Conservation (phyloP, 1,284 basidiomycete species). For the Ustilago crameri region DNA sequence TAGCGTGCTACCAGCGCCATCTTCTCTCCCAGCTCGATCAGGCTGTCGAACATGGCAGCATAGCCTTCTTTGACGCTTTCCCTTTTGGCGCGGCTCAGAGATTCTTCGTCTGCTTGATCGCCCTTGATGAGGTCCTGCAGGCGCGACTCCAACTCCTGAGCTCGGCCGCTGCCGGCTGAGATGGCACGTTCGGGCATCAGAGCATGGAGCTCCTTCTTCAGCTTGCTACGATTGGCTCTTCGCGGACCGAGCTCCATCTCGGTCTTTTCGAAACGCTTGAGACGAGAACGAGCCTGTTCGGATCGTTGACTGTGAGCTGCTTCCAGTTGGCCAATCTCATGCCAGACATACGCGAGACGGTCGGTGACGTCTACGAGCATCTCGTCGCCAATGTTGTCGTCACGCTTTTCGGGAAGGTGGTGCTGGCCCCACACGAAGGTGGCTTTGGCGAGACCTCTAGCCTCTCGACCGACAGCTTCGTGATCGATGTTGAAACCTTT, state of each 20-base stretch:
- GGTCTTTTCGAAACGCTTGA: constrained; percentile 53
- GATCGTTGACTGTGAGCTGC: constrained; percentile 49
- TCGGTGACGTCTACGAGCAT: constrained; percentile 55
- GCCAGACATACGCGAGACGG: constrained; percentile 57
- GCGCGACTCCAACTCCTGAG: constrained; percentile 41
- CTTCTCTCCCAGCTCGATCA: constrained; percentile 63
- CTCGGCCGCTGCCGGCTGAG: constrained; percentile 19
- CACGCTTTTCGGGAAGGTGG: constrained; percentile 51
- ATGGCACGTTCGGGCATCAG: constrained; percentile 56
- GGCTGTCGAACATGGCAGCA: constrained; percentile 55
- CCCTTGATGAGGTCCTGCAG: constrained; percentile 50
- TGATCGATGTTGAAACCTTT: constrained; percentile 61
- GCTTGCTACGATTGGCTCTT: constrained; percentile 47
- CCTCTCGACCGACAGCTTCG: constrained; percentile 52
- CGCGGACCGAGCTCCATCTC: constrained; percentile 53
- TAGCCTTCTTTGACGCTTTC: constrained; percentile 51
- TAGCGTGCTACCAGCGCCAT: constrained; percentile 57
- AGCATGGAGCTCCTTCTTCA: constrained; percentile 54
- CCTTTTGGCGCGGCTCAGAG: constrained; percentile 49
- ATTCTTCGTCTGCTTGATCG: constrained; percentile 57
- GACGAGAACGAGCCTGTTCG: constrained; percentile 48
- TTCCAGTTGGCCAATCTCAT: constrained; percentile 58
- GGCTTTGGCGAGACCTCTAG: constrained; percentile 51
- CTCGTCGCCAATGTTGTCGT: constrained; percentile 56
- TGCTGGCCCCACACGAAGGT: constrained; percentile 58